phyloP scores from a whole-genome alignment of 2,329 filamentous ascomycete genomes.

The Alternaria hordeiaustralica region DNA sequence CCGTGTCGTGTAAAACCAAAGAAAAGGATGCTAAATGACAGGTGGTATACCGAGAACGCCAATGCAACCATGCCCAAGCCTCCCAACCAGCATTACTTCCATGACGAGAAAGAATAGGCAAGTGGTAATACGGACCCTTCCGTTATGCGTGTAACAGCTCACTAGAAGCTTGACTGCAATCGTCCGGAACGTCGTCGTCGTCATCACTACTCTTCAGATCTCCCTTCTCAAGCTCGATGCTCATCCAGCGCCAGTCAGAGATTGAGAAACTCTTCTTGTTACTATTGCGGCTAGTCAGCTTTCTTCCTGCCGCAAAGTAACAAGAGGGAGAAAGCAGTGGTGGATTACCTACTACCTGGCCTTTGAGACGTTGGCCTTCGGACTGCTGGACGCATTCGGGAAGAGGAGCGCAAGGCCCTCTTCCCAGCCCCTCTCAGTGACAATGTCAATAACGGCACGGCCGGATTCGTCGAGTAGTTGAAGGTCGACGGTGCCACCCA shows the following conservation, averaged over 20 bases:
- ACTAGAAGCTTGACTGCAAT: conserved; percentile 15
- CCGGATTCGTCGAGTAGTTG: conserved; percentile 40
- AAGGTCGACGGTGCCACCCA: conserved; percentile 42
- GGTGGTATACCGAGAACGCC: conserved; percentile 9
- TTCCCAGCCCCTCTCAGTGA: conserved; percentile 47
- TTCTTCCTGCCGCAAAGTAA: conserved; percentile 1
- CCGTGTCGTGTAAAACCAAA: neutral
- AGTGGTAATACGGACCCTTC: neutral
- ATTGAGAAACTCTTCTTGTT: conserved; percentile 15
- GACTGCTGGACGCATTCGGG: conserved; percentile 23
- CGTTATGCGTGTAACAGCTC: conserved; percentile 6
- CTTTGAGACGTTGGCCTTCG: conserved; percentile 8
- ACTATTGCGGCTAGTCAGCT: conserved; percentile 1
- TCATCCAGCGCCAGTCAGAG: conserved; percentile 21
- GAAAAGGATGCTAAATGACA: neutral
- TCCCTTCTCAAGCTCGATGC: neutral
- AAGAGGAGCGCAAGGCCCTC: conserved; percentile 44
- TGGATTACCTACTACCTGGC: conserved; percentile 37
- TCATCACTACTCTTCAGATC: conserved; percentile 5
- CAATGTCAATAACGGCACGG: conserved; percentile 40
- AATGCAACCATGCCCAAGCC: neutral
- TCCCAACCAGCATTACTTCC: conserved; percentile 1
- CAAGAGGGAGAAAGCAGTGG: neutral
- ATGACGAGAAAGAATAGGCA: neutral
- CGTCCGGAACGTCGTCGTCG: conserved; percentile 8